A percentile compares a stretch with the other conserved stretches of the same genome.
phyloP scores from a whole-genome alignment of 768 basidiomycete genomes.

The Kondoa subrosea region DNA sequence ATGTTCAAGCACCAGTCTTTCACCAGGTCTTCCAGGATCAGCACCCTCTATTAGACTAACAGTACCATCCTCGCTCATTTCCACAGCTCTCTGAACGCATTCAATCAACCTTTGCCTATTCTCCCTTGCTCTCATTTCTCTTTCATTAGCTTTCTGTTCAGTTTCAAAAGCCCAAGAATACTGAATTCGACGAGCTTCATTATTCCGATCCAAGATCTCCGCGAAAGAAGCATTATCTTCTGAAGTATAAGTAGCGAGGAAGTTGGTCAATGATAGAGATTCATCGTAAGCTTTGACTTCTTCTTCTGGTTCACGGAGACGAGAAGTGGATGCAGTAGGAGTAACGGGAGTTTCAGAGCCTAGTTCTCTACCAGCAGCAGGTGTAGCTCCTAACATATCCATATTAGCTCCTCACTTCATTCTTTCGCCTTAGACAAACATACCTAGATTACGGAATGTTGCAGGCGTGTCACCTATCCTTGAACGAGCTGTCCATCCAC shows the following conservation, averaged over 20 bases:
- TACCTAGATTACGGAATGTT: not conserved
- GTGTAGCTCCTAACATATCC: not conserved
- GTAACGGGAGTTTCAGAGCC: conserved; percentile 33
- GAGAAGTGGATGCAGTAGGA: conserved; percentile 24
- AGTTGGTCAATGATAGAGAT: conserved; percentile 56
- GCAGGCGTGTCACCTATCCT: not conserved
- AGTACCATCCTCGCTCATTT: conserved; percentile 13
- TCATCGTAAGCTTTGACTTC: conserved; percentile 36
- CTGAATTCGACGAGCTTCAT: conserved; percentile 56
- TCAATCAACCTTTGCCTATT: conserved; percentile 41
- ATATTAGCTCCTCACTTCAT: no score
- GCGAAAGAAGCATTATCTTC: conserved; percentile 97
- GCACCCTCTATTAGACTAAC: conserved; percentile 27
- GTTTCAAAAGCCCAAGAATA: conserved; percentile 93
- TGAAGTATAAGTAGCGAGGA: conserved; percentile 82
- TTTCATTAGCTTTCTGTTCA: conserved; percentile 58
- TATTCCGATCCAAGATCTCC: conserved; percentile 77
- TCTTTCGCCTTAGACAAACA: no score
- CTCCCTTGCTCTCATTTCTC: conserved; percentile 49
- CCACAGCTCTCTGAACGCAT: conserved; percentile 19
- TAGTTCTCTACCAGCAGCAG: not conserved
- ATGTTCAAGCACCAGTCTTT: conserved; percentile 19
- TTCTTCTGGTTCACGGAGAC: conserved; percentile 34
- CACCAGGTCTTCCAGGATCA: conserved; percentile 25
- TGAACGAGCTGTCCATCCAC: not conserved